Conservation (phyloP, 805 yeast species). For the Metschnikowia vanudenii region DNA sequence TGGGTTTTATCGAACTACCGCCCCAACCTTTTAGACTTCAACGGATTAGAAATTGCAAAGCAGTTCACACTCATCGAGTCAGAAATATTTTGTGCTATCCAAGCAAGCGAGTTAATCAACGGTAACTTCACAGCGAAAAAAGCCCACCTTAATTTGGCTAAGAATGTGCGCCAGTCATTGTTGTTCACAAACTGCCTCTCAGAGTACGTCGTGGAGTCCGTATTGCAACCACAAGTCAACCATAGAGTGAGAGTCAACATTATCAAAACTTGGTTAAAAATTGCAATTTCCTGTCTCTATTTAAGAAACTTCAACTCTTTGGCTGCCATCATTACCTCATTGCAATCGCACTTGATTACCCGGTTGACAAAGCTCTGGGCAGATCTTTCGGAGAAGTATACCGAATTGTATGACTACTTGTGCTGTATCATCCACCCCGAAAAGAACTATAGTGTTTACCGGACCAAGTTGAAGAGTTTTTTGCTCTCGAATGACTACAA, state of each 20-base stretch:
- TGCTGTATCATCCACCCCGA: constrained; percentile 71
- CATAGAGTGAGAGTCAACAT: constrained; percentile 52
- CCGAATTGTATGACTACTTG: constrained; percentile 60
- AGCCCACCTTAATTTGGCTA: constrained; percentile 56
- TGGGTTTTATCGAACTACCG: constrained; percentile 59
- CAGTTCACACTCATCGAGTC: constrained; percentile 75
- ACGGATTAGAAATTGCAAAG: constrained; percentile 73
- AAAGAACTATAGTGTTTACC: constrained; percentile 67
- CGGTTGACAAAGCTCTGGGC: constrained; percentile 62
- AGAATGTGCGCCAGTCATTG: constrained; percentile 60
- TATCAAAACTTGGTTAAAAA: constrained; percentile 68
- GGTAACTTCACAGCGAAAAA: constrained; percentile 62
- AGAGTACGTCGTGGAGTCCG: constrained; percentile 68
- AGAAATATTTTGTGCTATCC: constrained; percentile 58
- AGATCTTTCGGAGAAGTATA: constrained; percentile 56
- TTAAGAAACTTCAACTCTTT: constrained; percentile 74
- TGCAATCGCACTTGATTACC: constrained; percentile 70
- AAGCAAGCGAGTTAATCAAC: constrained; percentile 64
- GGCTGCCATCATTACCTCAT: constrained; percentile 73
- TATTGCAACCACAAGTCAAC: constrained; percentile 52
- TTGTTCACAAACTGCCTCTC: constrained; percentile 70
- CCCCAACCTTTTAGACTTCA: constrained; percentile 53
- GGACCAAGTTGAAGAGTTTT: constrained; percentile 59
- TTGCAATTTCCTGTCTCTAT: constrained; percentile 69
- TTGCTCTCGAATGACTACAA: constrained; percentile 47